Evolutionary conservation across 495 filamentous ascomycete species (phyloP), one percentile per base, ranked within the genome.

Genomic region (Hypomontagnella monticulosa): DNA sequence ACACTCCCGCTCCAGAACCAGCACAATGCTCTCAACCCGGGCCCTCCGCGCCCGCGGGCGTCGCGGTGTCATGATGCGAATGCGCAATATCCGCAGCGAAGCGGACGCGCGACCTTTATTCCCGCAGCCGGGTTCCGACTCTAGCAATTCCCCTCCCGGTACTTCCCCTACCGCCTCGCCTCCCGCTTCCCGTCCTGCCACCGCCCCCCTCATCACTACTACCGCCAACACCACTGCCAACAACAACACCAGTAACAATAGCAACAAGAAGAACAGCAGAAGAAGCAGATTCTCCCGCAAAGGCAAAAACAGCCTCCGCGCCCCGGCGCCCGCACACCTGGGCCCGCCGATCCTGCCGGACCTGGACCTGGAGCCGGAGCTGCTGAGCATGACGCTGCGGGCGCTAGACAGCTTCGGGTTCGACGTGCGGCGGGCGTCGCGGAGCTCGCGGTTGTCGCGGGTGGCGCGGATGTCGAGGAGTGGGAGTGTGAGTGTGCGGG

Each of bases 11-110:
- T 3, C 18, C 8, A 14, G 23, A 27, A 11, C 40, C 5, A 4
- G 18, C 3, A 9, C 34, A 14, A 18, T 12, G 14, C 9, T 34
- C 18, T 2, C 38, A 16, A 14, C n/a, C 56, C n/a, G 19, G 15
- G 33, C 14, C 46, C 15, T 12, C 55, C 32, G 37, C 4, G 16
- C 32, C 10, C 47, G 53, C 36, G 32, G 32, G 27, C 55, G 50
- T 3, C 51, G 63, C 30, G 27, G 20, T 34, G 42, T 42, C 33
- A 37, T 56, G 49, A 20, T 60, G 42, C 63, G 57, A 11, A 57
- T 62, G 57, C 62, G 62, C 57, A 27, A 27, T 6, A 61, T 70
- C 56, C 65, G 66, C 61, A 61, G 55, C 67, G 67, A 70, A 33
- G 61, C 51, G 0, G 62, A 70, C 57, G 62, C 43, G 23, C 23